phyloP scores from a whole-genome alignment of 768 basidiomycete species.

The Kwoniella dejecticola region DNA sequence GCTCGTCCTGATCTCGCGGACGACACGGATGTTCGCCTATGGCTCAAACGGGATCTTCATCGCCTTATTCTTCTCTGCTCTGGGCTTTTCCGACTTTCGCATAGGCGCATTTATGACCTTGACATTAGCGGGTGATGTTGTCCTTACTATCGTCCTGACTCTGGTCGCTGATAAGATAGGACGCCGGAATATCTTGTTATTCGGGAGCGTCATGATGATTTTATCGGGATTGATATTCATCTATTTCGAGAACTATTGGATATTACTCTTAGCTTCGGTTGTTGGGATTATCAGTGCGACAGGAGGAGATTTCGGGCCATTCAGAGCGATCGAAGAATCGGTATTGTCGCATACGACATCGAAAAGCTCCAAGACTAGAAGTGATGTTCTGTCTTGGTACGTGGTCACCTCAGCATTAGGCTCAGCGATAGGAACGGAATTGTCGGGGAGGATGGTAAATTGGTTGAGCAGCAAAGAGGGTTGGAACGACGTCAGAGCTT shows the following conservation, averaged over 20 bases:
- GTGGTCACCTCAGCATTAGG: conserved; percentile 32
- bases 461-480: conserved; percentile 18
- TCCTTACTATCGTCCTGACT: conserved; percentile 39
- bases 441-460: conserved; percentile 23
- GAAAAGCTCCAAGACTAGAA: conserved; percentile 13
- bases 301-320: conserved; percentile 45
- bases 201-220: conserved; percentile 44
- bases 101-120: conserved; percentile 51
- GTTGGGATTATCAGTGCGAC: conserved; percentile 43
- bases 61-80: conserved; percentile 38
- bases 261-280: conserved; percentile 41
- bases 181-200: conserved; percentile 34
- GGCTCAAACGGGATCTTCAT: conserved; percentile 44
- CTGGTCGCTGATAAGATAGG: conserved; percentile 46
- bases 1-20: conserved; percentile 38
- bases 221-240: conserved; percentile 35
- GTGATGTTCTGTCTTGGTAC: conserved; percentile 38
- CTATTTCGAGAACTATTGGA: conserved; percentile 31
- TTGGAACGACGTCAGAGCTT: conserved; percentile 32
- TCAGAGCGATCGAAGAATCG: conserved; percentile 48
- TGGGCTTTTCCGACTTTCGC: conserved; percentile 40
- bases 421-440: conserved; percentile 34
- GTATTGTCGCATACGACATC: conserved; percentile 42
- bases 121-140: conserved; percentile 50
- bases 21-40: conserved; percentile 38